Base-by-base conservation (phyloP, 768 basidiomycete genomes). In the Lentinula sp. region DNA sequence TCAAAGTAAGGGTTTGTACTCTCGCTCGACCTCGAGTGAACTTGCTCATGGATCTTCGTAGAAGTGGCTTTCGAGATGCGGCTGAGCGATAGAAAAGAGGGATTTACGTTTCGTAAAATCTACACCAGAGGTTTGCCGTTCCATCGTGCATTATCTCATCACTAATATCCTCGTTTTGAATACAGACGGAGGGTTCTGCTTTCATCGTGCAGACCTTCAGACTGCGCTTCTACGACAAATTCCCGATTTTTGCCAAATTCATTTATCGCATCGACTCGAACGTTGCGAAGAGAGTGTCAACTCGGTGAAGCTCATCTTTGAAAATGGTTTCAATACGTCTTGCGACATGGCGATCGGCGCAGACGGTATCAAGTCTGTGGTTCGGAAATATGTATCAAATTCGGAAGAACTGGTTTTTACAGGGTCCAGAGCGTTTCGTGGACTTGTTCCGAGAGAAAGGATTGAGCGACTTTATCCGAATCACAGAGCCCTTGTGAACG, bases 391-490 rank as follows among this genome's bases (percentile, higher is more conserved):
- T 21, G 57, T 58, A 49, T 39, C 45, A 5, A 35, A 37, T 15
- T n/a, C 70, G 1, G 68, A 78, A 18, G 32, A 56, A 56, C 39
- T 56, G 18, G 73, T 78, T 1, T 63, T 71, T 5, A 74, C 73
- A 1, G 80, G 80, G n/a, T 65, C 61, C 6, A 59, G 71, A 21
- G 76, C 71, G 1, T 80, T 80, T 64, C 73, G 77, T 28, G 72
- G 64, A 11, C 62, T 80, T 7, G 63, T 80, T 35, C 69, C 73
- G 1, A 63, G 61, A 16, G 66, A 67, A 2, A 65, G 60, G 31
- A 57, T 81, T 2, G 48, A 64, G 18, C 65, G 61, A n/a, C 49
- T 61, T 23, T 67, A 64, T 55, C 74, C 74, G 11, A 68, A 66
- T 18, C 78, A 77, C 45, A 69, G 69, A 4, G 67, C 70, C 10